phyloP scores from a whole-genome alignment of 2,329 filamentous ascomycete species.

The Colletotrichum endophyticum region DNA sequence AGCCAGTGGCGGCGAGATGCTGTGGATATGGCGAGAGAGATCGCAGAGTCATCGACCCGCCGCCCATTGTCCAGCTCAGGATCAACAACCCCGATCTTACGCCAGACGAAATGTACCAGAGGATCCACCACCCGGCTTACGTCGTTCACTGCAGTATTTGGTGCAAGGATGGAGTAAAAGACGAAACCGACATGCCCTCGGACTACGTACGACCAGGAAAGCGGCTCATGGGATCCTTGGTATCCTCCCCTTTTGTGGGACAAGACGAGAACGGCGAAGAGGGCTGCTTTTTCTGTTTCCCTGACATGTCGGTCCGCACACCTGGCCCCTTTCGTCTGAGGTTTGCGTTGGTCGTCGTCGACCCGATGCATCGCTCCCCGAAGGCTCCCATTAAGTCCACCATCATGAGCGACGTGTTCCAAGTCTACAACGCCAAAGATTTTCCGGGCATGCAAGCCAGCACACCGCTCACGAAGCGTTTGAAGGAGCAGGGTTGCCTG shows the following conservation, averaged over 20 bases:
- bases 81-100: constrained; percentile 63
- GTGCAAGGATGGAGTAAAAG: constrained; percentile 69
- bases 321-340: constrained; percentile 77
- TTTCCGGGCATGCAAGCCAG: constrained; percentile 85
- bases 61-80: constrained; percentile 78
- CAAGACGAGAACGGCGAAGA: constrained; percentile 74
- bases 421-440: constrained; percentile 83
- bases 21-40: constrained; percentile 87
- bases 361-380: constrained; percentile 61
- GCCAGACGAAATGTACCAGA: constrained; percentile 55
- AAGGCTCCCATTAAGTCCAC: constrained; percentile 55
- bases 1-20: constrained; percentile 77
- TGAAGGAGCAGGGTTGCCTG: constrained; percentile 81
- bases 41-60: constrained; percentile 81
- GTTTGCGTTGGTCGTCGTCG: constrained; percentile 76
- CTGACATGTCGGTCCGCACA: constrained; percentile 80
- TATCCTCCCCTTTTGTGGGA: constrained; percentile 78
- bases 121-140: constrained; percentile 66
- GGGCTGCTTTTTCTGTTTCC: constrained; percentile 87
- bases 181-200: constrained; percentile 74
- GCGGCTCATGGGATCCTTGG: constrained; percentile 79
- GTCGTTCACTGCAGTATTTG: constrained; percentile 80
- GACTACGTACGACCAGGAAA: constrained; percentile 75
- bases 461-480: constrained; percentile 72
- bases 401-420: constrained; percentile 73